phyloP scores from a whole-genome alignment of 2,329 filamentous ascomycete species.

The Fusarium nodosum region DNA sequence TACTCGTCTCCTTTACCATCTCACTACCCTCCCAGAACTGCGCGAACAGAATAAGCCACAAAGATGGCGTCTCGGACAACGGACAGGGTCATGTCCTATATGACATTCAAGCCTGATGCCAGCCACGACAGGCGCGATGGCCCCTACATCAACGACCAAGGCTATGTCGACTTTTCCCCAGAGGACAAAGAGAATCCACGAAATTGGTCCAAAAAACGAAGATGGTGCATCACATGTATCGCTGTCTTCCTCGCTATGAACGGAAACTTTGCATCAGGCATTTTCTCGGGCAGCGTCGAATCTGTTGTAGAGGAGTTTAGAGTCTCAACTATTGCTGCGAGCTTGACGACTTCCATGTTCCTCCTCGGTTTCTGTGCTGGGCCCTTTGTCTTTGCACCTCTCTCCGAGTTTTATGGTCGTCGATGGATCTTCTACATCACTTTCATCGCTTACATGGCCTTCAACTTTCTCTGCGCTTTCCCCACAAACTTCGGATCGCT shows the following conservation, averaged over 20 bases:
- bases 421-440: conserved; percentile 66
- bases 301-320: conserved; percentile 55
- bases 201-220: conserved; percentile 61
- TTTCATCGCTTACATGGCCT: conserved; percentile 63
- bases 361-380: conserved; percentile 70
- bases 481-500: conserved; percentile 66
- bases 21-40: too few relatives aligned
- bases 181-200: conserved; percentile 65
- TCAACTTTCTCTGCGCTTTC: conserved; percentile 68
- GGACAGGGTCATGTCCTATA: conserved; percentile 5
- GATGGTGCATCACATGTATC: conserved; percentile 58
- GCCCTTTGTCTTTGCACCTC: conserved; percentile 69
- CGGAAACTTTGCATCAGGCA: conserved; percentile 64
- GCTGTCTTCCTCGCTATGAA: conserved; percentile 66
- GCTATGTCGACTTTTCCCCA: conserved; percentile 64
- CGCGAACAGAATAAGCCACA: not conserved
- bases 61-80: conserved; percentile 4
- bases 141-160: conserved; percentile 63
- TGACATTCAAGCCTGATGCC: conserved; percentile 16
- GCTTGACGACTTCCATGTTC: conserved; percentile 67
- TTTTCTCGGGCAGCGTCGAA: conserved; percentile 53
- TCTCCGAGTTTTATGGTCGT: conserved; percentile 70
- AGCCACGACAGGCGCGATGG: conserved; percentile 32
- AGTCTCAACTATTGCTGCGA: conserved; percentile 62
- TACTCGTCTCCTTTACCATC: not conserved